phyloP scores from a whole-genome alignment of 2,329 filamentous ascomycete species.

The Emergomyces africanus region DNA sequence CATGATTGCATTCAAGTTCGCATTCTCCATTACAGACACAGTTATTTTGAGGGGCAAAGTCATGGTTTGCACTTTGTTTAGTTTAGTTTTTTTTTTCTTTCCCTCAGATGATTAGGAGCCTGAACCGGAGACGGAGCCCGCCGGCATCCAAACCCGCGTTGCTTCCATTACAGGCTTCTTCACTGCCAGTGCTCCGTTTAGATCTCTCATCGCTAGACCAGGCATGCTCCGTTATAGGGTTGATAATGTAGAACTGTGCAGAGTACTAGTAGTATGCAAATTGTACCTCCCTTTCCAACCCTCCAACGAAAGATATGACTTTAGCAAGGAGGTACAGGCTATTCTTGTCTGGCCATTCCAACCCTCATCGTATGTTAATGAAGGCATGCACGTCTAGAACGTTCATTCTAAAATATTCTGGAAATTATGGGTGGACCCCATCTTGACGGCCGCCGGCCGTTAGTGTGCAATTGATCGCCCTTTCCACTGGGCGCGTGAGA shows the following conservation, averaged over 20 bases:
- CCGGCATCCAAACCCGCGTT: not conserved
- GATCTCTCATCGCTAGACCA: not conserved
- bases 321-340: not conserved
- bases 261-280: not conserved
- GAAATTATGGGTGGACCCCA: not conserved
- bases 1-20: no score
- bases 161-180: not conserved
- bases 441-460: no score
- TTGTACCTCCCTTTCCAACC: not conserved
- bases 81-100: no score
- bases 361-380: not conserved
- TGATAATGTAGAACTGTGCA: not conserved
- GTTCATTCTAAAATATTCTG: not conserved
- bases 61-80: no score
- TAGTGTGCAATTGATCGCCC: no score
- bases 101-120: not conserved
- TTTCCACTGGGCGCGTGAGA: not conserved
- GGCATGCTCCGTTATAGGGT: not conserved
- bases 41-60: not conserved
- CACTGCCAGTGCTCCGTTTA: not conserved
- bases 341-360: conserved; percentile 1
- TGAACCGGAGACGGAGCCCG: no score
- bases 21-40: not conserved
- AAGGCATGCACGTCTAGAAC: not conserved
- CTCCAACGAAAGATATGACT: not conserved